Evolutionary conservation across 2,329 filamentous ascomycete species (phyloP), one percentile per base, ranked within the genome.

Genomic region (Cladorrhinum sp.): DNA sequence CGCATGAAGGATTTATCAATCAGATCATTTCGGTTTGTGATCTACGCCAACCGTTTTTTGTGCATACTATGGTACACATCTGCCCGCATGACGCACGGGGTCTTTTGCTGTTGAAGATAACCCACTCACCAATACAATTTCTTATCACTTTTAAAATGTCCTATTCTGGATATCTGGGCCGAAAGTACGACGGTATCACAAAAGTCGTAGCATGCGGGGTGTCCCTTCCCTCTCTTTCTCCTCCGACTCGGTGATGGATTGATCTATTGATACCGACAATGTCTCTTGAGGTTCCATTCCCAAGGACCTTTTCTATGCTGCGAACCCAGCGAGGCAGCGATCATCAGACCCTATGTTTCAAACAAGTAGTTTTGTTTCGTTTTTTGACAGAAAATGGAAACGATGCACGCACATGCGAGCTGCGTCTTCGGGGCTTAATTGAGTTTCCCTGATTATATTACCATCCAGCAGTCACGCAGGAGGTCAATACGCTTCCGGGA

Each of bases 361-460:
- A 55, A 6, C 12, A 45, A 6, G n/a, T 48, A n/a, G 36, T 22
- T 45, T 49, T 12, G 41, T 45, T 45, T 45, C 41, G 36, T 41
- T 23, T 20, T 1, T 24, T 27, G 50, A 50, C 48, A 51, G 50
- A 51, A 51, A 51, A 51, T 20, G 50, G 50, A 51, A 51, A 51
- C 50, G 25, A 29, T 29, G 10, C 4, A 51, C 10, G 23, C 50
- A 51, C 20, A 25, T 49, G 36, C 53, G 25, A 25, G 18, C 38
- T 36, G 52, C 20, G 41, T 32, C 29, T 55, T 55, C 32, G 52
- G 52, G 52, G 24, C 53, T 56, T 56, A 55, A 56, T 49, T 29
- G 38, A 32, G 9, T 16, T 32, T 49, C 53, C 53, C 24, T 38
- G 53, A 22, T 18, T 2, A 45, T 45, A 45, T 45, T 16, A 22